Base-by-base conservation (phyloP, 306 rosid species). In the Vicia sativa region DNA sequence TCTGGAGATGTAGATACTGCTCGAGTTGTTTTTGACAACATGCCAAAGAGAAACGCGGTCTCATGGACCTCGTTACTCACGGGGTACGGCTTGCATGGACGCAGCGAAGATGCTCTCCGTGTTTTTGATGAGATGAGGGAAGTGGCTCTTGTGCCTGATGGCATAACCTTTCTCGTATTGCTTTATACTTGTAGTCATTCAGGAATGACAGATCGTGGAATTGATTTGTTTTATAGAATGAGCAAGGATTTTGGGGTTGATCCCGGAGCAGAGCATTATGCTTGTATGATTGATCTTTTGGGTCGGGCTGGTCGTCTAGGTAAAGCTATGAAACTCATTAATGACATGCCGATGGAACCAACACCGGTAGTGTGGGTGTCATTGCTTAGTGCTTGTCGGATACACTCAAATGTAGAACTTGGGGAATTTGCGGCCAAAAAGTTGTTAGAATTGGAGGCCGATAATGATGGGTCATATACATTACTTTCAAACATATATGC, bases 151-250 rank as follows among this genome's bases (percentile, higher is more conserved):
- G 84, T 78, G 56, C 81, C 83, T 44, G 97, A 86, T 79, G 89
- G 85, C 50, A 74, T 92, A 60, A 89, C 95, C 42, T 87, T 89
- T 72, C 85, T 89, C 43, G 91, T 91, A 28, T 57, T 85, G 62
- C 92, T 92, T 55, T 88, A 86, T 84, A 96, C 97, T 56, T 92
- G 97, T 55, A 87, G 89, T 76, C 97, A 91, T 65, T 80, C 95
- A 0, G 95, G 97, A 79, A 80, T 89, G 90, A 72, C 78, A 44
- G 95, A 89, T 65, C 79, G 73, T 66, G 97, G 96, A 65, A 68
- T 84, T 50, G 11, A 70, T 63, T 83, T 87, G 77, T 91, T 91
- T 48, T 61, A 87, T 65, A 71, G 74, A 78, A 87, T 89, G 91
- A 79, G 52, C 59, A 68, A 77, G 39, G 77, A 82, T 43, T 87